phyloP scores from a whole-genome alignment of 306 rosid genomes.

The Dalbergia cochinchinensis region DNA sequence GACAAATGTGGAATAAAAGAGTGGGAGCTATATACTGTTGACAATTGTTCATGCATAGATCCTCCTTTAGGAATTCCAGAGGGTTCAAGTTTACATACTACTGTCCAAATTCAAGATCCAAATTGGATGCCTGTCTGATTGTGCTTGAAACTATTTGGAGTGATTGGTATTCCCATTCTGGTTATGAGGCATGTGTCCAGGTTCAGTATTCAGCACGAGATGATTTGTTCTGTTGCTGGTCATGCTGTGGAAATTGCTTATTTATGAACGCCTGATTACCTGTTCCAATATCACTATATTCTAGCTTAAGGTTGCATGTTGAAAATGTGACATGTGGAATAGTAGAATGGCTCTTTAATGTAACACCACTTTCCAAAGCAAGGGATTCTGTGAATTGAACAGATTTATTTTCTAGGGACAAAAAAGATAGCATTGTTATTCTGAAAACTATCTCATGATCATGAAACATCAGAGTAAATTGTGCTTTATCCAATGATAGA shows the following conservation, averaged over 20 bases:
- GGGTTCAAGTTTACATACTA: slow-evolving; percentile 64
- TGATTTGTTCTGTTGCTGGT: neutral
- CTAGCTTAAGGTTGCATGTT: neutral
- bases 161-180: neutral
- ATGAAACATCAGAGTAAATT: no score
- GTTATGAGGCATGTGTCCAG: neutral
- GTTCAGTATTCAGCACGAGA: slow-evolving; percentile 9
- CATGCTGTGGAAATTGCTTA: neutral
- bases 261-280: neutral
- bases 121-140: slow-evolving; percentile 37
- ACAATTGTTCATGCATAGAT: slow-evolving; percentile 68
- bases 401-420: neutral
- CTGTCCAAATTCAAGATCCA: slow-evolving; percentile 51
- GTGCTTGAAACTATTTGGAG: neutral
- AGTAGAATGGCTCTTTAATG: neutral
- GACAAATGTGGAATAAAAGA: slow-evolving; percentile 78
- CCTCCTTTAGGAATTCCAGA: slow-evolving; percentile 85
- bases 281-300: neutral
- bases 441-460: no score
- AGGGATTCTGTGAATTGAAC: neutral
- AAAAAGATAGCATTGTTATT: no score
- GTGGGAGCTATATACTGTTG: slow-evolving; percentile 73
- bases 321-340: neutral
- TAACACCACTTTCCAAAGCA: neutral
- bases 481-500: no score